A percentile compares a stretch with the other conserved stretches of the same genome.
Evolutionary conservation across 2,329 filamentous ascomycete species (phyloP).

Genomic region (Alternaria incomplexa): DNA sequence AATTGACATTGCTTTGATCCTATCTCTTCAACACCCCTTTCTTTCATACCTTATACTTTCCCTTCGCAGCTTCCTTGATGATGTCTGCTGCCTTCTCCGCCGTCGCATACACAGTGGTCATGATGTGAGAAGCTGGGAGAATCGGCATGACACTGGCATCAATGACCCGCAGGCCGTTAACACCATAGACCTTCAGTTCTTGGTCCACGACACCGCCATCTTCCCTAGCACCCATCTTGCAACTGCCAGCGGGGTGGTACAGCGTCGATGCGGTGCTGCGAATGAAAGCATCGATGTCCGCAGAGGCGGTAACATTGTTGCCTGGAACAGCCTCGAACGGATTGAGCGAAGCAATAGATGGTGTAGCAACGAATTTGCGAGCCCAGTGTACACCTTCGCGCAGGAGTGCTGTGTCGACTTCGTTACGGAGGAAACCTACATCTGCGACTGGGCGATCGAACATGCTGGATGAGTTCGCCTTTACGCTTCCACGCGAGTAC

Average conservation of each 20-base stretch:
- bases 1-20: background rate
- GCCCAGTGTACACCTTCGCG: slow-evolving; percentile 30
- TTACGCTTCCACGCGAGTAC: slow-evolving; percentile 32
- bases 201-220: slow-evolving; percentile 37
- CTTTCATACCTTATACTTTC: background rate
- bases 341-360: slow-evolving; percentile 20
- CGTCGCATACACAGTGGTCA: slow-evolving; percentile 28
- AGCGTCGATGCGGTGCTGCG: slow-evolving; percentile 19
- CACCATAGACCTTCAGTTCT: slow-evolving; percentile 34
- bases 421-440: slow-evolving; percentile 30
- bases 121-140: slow-evolving; percentile 24
- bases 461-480: slow-evolving; percentile 22
- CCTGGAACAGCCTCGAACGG: slow-evolving; percentile 30
- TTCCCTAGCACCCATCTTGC: slow-evolving; percentile 33
- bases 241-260: slow-evolving; percentile 36
- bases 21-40: background rate
- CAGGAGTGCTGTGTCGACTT: slow-evolving; percentile 26
- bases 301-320: slow-evolving; percentile 24
- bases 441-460: slow-evolving; percentile 35
- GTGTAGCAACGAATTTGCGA: slow-evolving; percentile 15
- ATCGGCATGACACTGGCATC: slow-evolving; percentile 28
- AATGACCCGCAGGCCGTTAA: slow-evolving; percentile 24
- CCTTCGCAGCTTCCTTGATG: slow-evolving; percentile 3
- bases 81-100: slow-evolving; percentile 27
- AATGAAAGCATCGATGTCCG: slow-evolving; percentile 24